A percentile compares a stretch with the other conserved stretches of the same genome.
These are phyloP conservation scores for Penicillium hordei DNA, from an alignment of 2,329 filamentous ascomycete species.

Conservation along the genomic window DNA sequence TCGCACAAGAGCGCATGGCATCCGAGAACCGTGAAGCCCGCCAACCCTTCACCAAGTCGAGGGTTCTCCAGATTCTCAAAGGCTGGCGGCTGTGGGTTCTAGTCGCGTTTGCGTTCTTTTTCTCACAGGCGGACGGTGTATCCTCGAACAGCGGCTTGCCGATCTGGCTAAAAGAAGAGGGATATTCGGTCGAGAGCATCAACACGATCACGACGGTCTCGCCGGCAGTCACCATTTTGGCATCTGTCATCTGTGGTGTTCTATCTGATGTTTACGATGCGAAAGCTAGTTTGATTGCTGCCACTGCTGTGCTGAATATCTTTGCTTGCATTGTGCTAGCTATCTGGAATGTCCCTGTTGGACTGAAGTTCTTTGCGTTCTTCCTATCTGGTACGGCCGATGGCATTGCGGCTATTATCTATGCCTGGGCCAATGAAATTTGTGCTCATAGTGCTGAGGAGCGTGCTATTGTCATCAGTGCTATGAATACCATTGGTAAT, in stretches of 20 bases:
- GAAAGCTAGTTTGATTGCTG: conserved; percentile 18
- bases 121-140: conserved; percentile 25
- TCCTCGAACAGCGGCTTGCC: conserved; percentile 24
- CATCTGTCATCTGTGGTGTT: conserved; percentile 19
- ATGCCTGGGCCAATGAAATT: conserved; percentile 27
- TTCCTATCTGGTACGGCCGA: conserved; percentile 24
- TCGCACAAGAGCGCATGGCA: conserved; percentile 24
- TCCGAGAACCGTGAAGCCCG: conserved; percentile 21
- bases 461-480: conserved; percentile 25
- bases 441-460: conserved; percentile 36
- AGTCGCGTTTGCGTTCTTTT: conserved; percentile 23
- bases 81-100: conserved; percentile 21
- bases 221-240: conserved; percentile 18
- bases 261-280: conserved; percentile 18
- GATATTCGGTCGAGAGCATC: conserved; percentile 23
- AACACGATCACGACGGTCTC: conserved; percentile 20
- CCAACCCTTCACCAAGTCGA: conserved; percentile 19
- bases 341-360: conserved; percentile 20
- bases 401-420: conserved; percentile 25
- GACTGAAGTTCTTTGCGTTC: conserved; percentile 22
- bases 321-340: conserved; percentile 20
- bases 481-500: conserved; percentile 35
- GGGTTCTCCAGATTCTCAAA: conserved; percentile 17
- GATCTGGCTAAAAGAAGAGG: conserved; percentile 23
- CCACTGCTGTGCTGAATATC: conserved; percentile 17